Conservation (phyloP, 1,284 basidiomycete species). For the Leccinum subrobustum region DNA sequence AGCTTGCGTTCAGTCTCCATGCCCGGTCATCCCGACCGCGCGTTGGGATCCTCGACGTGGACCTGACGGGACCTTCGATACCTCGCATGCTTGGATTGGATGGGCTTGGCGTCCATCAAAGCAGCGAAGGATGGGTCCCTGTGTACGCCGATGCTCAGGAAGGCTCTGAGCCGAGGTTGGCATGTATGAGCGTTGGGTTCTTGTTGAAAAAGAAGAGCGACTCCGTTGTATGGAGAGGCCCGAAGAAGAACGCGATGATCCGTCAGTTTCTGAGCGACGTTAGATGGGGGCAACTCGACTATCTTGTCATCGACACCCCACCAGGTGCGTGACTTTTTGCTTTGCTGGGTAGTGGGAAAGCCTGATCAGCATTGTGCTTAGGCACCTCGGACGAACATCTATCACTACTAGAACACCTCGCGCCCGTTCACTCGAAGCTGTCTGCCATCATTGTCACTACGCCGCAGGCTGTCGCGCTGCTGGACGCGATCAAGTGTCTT, state of each 20-base stretch:
- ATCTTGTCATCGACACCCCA: conserved; percentile 95
- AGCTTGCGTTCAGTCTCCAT: conserved; percentile 88
- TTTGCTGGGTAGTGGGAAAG: not conserved
- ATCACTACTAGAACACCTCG: conserved; percentile 90
- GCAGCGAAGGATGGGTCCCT: conserved; percentile 96
- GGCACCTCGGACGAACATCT: conserved; percentile 99
- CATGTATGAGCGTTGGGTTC: conserved; percentile 98
- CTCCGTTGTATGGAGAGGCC: conserved; percentile 96
- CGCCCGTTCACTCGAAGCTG: conserved; percentile 78
- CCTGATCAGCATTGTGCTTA: conserved; percentile 33
- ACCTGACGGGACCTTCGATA: conserved; percentile 95
- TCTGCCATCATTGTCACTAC: conserved; percentile 93
- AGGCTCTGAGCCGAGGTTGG: conserved; percentile 61
- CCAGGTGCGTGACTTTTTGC: conserved; percentile 64
- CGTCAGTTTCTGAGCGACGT: conserved; percentile 96
- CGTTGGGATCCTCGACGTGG: conserved; percentile 93
- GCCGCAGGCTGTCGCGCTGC: conserved; percentile 93
- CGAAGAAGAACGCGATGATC: conserved; percentile 99
- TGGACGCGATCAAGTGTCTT: conserved; percentile 94
- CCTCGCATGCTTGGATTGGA: conserved; percentile 97
- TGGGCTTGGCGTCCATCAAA: conserved; percentile 84
- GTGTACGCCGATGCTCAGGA: conserved; percentile 80
- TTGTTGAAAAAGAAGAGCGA: conserved; percentile 88
- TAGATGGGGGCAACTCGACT: conserved; percentile 95
- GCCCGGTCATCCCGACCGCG: conserved; percentile 59